A percentile compares a stretch with the other conserved stretches of the same genome.
These are phyloP conservation scores for Anisodus acutangulus DNA, from an alignment of 257 asterid species.

Conservation along the genomic window DNA sequence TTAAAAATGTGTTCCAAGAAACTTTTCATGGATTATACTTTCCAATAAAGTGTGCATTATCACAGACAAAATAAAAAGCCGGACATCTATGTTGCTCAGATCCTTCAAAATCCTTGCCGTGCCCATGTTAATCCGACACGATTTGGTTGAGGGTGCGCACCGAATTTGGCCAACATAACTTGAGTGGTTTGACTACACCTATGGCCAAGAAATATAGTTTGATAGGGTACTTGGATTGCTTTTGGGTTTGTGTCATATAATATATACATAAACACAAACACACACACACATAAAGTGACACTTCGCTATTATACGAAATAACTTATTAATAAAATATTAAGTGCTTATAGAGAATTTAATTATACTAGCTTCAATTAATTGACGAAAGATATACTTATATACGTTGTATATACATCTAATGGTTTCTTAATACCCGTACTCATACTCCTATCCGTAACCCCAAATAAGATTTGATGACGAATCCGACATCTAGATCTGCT, in stretches of 20 bases:
- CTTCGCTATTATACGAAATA: background rate
- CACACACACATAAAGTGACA: background rate
- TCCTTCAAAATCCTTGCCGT: background rate
- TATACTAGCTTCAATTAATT: background rate
- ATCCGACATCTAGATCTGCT: too few relatives aligned
- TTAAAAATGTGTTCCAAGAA: background rate
- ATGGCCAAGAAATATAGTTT: background rate
- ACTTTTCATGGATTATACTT: background rate
- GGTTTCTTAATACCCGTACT: too few relatives aligned
- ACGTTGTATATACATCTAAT: background rate
- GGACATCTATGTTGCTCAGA: background rate
- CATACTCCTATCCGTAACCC: too few relatives aligned
- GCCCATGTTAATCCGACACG: background rate
- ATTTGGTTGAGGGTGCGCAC: background rate
- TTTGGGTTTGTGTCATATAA: background rate
- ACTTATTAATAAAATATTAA: background rate
- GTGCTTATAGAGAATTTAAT: background rate
- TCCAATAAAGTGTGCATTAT: background rate
- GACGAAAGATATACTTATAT: background rate
- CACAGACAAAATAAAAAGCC: background rate
- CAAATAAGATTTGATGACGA: too few relatives aligned
- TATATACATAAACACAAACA: background rate
- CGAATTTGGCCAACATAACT: background rate
- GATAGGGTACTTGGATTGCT: background rate
- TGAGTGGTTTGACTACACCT: background rate